A percentile compares a stretch with the other conserved stretches of the same genome.
These are phyloP conservation scores for Candida broadrunensis DNA, from an alignment of 805 yeast species.

Conservation along the genomic window DNA sequence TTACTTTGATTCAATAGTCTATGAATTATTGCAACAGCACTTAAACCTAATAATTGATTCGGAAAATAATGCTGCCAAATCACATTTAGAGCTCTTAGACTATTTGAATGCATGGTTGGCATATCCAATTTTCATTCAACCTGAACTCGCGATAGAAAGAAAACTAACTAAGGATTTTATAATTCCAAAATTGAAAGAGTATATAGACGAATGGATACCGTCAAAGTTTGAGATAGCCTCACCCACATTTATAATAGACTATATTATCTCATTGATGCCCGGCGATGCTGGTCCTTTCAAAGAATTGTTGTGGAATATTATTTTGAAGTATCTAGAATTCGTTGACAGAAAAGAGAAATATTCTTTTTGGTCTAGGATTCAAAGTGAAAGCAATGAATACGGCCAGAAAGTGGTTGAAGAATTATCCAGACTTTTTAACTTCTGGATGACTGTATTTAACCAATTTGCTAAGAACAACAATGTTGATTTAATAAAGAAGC, in stretches of 20 bases:
- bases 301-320: conserved; percentile 4
- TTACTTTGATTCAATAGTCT: conserved; percentile 19
- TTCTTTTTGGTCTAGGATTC: conserved; percentile 12
- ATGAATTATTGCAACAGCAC: not conserved
- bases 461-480: conserved; percentile 5
- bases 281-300: conserved; percentile 1
- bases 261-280: conserved; percentile 12
- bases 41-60: not conserved
- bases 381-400: not conserved
- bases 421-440: conserved; percentile 5
- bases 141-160: conserved; percentile 7
- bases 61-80: not conserved
- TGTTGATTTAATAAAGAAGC: not conserved
- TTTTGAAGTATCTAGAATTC: conserved; percentile 9
- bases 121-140: conserved; percentile 11
- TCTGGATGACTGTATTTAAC: conserved; percentile 14
- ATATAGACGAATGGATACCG: conserved; percentile 16
- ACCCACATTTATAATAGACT: conserved; percentile 18
- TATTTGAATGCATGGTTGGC: conserved; percentile 13
- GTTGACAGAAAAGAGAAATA: conserved; percentile 6
- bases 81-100: not conserved
- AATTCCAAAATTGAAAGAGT: conserved; percentile 12
- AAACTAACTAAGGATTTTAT: conserved; percentile 15
- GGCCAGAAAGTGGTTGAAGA: conserved; percentile 1
- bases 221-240: conserved; percentile 1